phyloP scores from a whole-genome alignment of 352 stramenopile species.

The Phytophthora hybrid region DNA sequence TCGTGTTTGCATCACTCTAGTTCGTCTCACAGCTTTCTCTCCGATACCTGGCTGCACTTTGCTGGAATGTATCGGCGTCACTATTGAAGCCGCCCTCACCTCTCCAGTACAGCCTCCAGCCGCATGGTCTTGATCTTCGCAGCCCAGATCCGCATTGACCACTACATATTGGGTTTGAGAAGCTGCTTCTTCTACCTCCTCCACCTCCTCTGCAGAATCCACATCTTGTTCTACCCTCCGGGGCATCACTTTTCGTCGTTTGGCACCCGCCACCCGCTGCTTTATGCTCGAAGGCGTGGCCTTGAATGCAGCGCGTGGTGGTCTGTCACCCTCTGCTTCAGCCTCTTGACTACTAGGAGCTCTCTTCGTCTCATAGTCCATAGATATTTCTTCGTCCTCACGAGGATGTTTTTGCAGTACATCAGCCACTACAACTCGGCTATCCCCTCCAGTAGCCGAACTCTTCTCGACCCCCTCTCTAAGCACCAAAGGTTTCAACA shows the following conservation, averaged over 20 bases:
- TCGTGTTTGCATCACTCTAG: neutral
- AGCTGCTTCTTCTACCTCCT: neutral
- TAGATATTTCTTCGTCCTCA: too few relatives aligned
- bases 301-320: neutral
- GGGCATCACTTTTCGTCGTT: conserved; percentile 6
- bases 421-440: too few relatives aligned
- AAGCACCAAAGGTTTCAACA: conserved; percentile 14
- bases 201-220: neutral
- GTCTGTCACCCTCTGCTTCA: neutral
- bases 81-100: neutral
- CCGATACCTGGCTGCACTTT: neutral
- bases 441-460: neutral
- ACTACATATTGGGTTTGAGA: neutral
- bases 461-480: neutral
- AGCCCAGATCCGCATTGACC: neutral
- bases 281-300: neutral
- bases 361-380: neutral
- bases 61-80: neutral
- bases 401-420: too few relatives aligned
- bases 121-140: neutral
- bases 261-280: neutral
- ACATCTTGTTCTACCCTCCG: neutral
- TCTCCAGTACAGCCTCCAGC: neutral
- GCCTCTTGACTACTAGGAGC: too few relatives aligned
- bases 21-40: neutral